phyloP scores from a whole-genome alignment of 2,329 filamentous ascomycete species.

The Mariannaea sp. region DNA sequence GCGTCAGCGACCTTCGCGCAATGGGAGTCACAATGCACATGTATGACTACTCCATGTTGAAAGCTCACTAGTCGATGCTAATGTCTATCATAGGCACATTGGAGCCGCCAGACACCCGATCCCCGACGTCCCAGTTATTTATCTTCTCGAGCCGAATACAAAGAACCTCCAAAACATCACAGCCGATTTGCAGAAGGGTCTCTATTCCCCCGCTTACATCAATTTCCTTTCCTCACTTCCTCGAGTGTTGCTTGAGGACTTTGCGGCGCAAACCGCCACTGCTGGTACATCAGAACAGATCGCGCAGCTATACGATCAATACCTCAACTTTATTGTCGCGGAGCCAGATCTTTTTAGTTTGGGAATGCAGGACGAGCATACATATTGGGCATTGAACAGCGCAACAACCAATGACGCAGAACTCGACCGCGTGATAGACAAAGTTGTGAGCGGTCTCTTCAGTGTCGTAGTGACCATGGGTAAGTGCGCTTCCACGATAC shows the following conservation, averaged over 20 bases:
- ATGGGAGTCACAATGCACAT: constrained; percentile 98
- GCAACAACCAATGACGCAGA: constrained; percentile 88
- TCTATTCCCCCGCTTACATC: constrained; percentile 93
- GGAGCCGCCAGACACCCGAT: constrained; percentile 83
- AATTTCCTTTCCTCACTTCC: constrained; percentile 97
- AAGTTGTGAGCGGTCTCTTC: constrained; percentile 94
- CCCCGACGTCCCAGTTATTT: constrained; percentile 94
- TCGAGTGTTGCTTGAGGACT: constrained; percentile 88
- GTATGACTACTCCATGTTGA: constrained; percentile 52
- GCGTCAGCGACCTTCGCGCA: constrained; percentile 88
- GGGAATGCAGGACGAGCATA: constrained; percentile 86
- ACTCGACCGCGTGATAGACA: constrained; percentile 84
- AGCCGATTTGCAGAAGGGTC: constrained; percentile 79
- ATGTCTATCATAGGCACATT: constrained; percentile 67
- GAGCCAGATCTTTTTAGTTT: constrained; percentile 95
- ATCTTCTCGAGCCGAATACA: constrained; percentile 87
- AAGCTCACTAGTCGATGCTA: constrained; percentile 25
- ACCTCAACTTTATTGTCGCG: constrained; percentile 94
- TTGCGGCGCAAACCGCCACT: constrained; percentile 83
- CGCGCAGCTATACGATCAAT: constrained; percentile 93
- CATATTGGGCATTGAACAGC: constrained; percentile 96
- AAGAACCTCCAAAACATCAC: constrained; percentile 84
- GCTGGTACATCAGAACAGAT: constrained; percentile 88
- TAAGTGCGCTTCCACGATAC: constrained; percentile 43
- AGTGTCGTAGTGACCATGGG: constrained; percentile 99